Evolutionary conservation across 179 eudicot genomes (phyloP).

Genomic region (Carnegiea gigantea): DNA sequence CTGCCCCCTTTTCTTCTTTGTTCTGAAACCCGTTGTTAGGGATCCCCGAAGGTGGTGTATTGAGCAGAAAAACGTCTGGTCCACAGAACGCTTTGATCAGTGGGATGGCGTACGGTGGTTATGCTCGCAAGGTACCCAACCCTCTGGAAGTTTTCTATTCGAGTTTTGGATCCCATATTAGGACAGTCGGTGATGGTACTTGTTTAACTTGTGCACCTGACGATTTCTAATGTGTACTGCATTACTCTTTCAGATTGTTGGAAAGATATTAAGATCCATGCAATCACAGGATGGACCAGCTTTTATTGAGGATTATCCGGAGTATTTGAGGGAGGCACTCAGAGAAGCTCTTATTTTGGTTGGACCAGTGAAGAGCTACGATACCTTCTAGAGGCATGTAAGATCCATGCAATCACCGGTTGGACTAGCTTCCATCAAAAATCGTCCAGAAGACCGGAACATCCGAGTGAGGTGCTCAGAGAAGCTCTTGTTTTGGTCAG

Average conservation of each 20-base stretch:
- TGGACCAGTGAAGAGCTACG: conserved; percentile 62
- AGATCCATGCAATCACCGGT: background rate
- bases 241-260: conserved; percentile 57
- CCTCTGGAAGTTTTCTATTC: background rate
- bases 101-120: conserved; percentile 91
- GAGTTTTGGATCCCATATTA: background rate
- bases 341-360: conserved; percentile 67
- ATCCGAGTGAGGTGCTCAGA: too few relatives aligned
- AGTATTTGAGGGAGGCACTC: conserved; percentile 60
- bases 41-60: conserved; percentile 20
- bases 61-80: conserved; percentile 10
- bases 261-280: conserved; percentile 64
- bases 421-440: background rate
- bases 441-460: background rate
- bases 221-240: background rate
- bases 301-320: conserved; percentile 63
- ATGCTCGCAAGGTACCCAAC: conserved; percentile 71
- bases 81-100: conserved; percentile 44
- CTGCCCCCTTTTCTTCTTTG: too few relatives aligned
- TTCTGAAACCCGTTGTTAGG: conserved; percentile 22
- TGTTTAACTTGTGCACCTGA: too few relatives aligned
- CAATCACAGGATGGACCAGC: conserved; percentile 53
- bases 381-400: conserved; percentile 8
- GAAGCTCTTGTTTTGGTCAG: conserved; percentile 73
- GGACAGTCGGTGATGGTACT: background rate